These are phyloP conservation scores for Haplosporangium sp. DNA, from an alignment of 371 early-diverging fungal genomes.

Conservation along the genomic window DNA sequence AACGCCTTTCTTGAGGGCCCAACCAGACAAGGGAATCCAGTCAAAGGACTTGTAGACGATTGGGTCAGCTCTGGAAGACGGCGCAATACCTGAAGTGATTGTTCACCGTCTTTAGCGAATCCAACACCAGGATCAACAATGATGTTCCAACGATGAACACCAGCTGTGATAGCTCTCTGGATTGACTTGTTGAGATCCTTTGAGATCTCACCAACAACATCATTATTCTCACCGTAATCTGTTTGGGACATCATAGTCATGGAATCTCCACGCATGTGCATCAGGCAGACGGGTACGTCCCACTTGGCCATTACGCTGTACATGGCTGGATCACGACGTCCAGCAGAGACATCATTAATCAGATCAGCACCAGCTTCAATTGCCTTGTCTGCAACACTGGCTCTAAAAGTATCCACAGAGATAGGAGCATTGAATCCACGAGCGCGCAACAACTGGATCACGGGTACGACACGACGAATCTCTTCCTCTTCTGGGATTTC, in stretches of 20 bases:
- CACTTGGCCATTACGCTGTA: conserved; percentile 78
- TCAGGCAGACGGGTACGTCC: conserved; percentile 91
- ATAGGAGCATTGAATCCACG: conserved; percentile 77
- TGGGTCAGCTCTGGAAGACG: conserved; percentile 72
- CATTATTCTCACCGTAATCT: conserved; percentile 76
- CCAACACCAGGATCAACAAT: conserved; percentile 97
- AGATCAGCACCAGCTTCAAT: conserved; percentile 89
- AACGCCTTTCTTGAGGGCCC: conserved; percentile 92
- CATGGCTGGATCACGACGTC: conserved; percentile 87
- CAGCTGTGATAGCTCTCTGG: conserved; percentile 76
- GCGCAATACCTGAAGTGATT: conserved; percentile 89
- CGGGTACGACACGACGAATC: conserved; percentile 88
- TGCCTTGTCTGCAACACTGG: conserved; percentile 85
- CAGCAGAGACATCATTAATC: conserved; percentile 96
- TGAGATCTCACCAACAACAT: conserved; percentile 82
- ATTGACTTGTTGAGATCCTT: conserved; percentile 75
- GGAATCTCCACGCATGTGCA: conserved; percentile 97
- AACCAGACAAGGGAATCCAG: conserved; percentile 86
- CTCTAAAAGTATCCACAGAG: conserved; percentile 94
- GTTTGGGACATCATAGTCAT: conserved; percentile 87
- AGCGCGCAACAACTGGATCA: conserved; percentile 81
- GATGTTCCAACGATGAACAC: conserved; percentile 95
- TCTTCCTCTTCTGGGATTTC: conserved; percentile 85
- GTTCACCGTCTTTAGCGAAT: conserved; percentile 92
- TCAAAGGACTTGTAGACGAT: conserved; percentile 60